These are phyloP conservation scores for Huntiella bhutanensis DNA, from an alignment of 2,329 filamentous ascomycete species.

Conservation along the genomic window DNA sequence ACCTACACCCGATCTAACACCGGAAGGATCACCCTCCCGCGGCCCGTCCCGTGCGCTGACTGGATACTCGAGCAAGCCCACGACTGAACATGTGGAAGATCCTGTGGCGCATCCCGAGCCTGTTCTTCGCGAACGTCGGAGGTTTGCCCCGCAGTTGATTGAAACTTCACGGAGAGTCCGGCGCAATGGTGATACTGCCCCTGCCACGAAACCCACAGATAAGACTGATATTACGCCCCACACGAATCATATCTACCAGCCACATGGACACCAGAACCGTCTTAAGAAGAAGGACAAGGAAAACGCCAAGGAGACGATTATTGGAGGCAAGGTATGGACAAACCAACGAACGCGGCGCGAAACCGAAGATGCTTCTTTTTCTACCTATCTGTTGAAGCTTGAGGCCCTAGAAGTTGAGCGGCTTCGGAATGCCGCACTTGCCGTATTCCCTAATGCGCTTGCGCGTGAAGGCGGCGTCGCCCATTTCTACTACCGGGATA, in stretches of 20 bases:
- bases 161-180: conserved; percentile 59
- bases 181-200: conserved; percentile 43
- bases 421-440: conserved; percentile 56
- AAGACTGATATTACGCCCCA: conserved; percentile 55
- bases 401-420: conserved; percentile 64
- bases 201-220: conserved; percentile 43
- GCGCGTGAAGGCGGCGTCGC: conserved; percentile 50
- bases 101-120: background rate
- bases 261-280: conserved; percentile 12
- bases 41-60: conserved; percentile 14
- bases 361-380: conserved; percentile 56
- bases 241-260: conserved; percentile 40
- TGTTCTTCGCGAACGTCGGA: conserved; percentile 17
- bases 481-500: conserved; percentile 50
- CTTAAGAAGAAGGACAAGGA: conserved; percentile 5
- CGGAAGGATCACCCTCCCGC: conserved; percentile 30
- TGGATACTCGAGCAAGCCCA: conserved; percentile 20
- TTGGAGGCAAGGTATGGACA: conserved; percentile 3
- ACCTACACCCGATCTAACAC: conserved; percentile 31
- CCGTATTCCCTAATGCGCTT: conserved; percentile 47
- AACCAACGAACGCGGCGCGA: conserved; percentile 31
- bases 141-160: conserved; percentile 62
- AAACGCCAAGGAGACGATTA: background rate
- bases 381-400: conserved; percentile 58
- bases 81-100: conserved; percentile 4